Conservation (phyloP, 805 yeast species). For the Starmerella ratchasimensis region DNA sequence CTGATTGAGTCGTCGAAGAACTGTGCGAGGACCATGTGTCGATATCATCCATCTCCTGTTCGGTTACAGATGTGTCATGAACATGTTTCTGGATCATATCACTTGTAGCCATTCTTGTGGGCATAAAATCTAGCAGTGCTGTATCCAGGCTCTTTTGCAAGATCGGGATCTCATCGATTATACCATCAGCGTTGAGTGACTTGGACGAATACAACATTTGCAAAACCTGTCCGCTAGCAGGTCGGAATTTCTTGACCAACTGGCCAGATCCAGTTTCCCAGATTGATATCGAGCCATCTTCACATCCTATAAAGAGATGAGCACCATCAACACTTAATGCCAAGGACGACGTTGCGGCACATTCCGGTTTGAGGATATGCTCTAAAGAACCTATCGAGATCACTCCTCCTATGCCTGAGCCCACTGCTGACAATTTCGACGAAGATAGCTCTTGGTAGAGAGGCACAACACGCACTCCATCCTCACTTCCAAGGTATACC, state of each 20-base stretch:
- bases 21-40: no score
- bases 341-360: slow-evolving; percentile 37
- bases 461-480: slow-evolving; percentile 50
- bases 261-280: slow-evolving; percentile 41
- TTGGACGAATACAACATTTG: slow-evolving; percentile 9
- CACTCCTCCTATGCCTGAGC: slow-evolving; percentile 41
- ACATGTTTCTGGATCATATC: no score
- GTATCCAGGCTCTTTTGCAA: slow-evolving; percentile 21
- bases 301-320: slow-evolving; percentile 56
- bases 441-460: slow-evolving; percentile 31
- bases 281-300: slow-evolving; percentile 49
- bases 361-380: slow-evolving; percentile 18
- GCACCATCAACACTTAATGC: slow-evolving; percentile 64
- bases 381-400: slow-evolving; percentile 36
- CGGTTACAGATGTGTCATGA: no score
- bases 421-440: slow-evolving; percentile 41
- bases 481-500: slow-evolving; percentile 51
- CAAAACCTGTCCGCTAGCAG: slow-evolving; percentile 19
- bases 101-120: not conserved
- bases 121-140: slow-evolving; percentile 8
- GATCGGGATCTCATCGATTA: slow-evolving; percentile 18
- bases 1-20: no score
- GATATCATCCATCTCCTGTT: slow-evolving; percentile 1
- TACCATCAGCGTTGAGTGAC: slow-evolving; percentile 3
- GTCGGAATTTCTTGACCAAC: slow-evolving; percentile 22